A percentile compares a stretch with the other conserved stretches of the same genome.
phyloP scores from a whole-genome alignment of 768 basidiomycete genomes.

The Pisolithus sp. region DNA sequence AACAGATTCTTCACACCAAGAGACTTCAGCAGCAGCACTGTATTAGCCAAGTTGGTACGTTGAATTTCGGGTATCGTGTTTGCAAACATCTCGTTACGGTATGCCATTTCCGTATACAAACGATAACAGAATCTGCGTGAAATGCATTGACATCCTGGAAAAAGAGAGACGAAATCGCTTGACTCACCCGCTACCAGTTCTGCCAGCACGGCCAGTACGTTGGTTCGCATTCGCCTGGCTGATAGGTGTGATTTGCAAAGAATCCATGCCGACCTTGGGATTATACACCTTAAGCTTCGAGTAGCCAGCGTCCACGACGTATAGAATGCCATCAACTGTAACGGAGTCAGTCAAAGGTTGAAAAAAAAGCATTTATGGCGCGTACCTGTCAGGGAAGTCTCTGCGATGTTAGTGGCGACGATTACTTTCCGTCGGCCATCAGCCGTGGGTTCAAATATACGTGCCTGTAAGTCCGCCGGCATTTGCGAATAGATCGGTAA shows the following conservation, averaged over 20 bases:
- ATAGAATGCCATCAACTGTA: slow-evolving; percentile 93
- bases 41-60: slow-evolving; percentile 95
- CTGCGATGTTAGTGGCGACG: slow-evolving; percentile 98
- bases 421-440: slow-evolving; percentile 97
- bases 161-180: not conserved
- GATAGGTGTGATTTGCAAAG: slow-evolving; percentile 97
- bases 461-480: slow-evolving; percentile 98
- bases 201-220: slow-evolving; percentile 90
- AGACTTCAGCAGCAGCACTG: slow-evolving; percentile 89
- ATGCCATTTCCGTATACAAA: slow-evolving; percentile 95
- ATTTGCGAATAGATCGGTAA: slow-evolving; percentile 99
- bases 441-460: slow-evolving; percentile 90
- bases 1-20: slow-evolving; percentile 95
- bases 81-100: slow-evolving; percentile 88
- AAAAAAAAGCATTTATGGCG: not conserved
- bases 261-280: slow-evolving; percentile 99
- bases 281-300: slow-evolving; percentile 99
- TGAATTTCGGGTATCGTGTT: slow-evolving; percentile 99
- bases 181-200: slow-evolving; percentile 89
- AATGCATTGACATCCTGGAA: slow-evolving; percentile 1
- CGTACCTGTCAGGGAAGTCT: slow-evolving; percentile 89
- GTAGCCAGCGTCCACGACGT: slow-evolving; percentile 94
- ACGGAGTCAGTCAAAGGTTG: slow-evolving; percentile 4
- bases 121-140: slow-evolving; percentile 82
- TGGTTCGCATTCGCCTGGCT: slow-evolving; percentile 98